These are phyloP conservation scores for Hanseniaspora taiwanica DNA, from an alignment of 805 yeast genomes.

Conservation along the genomic window DNA sequence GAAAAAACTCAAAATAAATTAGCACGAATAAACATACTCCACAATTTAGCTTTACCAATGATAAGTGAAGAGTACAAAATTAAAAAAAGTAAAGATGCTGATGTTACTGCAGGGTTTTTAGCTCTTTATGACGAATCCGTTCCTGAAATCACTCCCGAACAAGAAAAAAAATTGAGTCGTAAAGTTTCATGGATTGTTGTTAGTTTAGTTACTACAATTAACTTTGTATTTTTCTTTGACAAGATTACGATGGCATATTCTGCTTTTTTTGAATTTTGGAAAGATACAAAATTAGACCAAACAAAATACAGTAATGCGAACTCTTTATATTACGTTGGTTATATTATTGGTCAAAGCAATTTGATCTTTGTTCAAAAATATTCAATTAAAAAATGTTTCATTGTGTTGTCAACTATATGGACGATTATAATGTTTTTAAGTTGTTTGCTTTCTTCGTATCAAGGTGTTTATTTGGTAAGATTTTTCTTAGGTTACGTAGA, in stretches of 20 bases:
- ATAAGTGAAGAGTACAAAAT: too few relatives aligned
- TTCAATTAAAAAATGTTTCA: slow-evolving; percentile 3
- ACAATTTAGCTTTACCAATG: too few relatives aligned
- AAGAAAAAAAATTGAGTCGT: slow-evolving; percentile 3
- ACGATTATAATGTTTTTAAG: slow-evolving; percentile 3
- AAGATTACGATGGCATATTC: slow-evolving; percentile 5
- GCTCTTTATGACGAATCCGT: neutral
- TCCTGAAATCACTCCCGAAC: slow-evolving; percentile 1
- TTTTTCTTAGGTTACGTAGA: slow-evolving; percentile 35
- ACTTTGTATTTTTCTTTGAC: slow-evolving; percentile 5
- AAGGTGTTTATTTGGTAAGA: slow-evolving; percentile 21
- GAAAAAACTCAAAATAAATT: too few relatives aligned
- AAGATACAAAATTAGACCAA: slow-evolving; percentile 2
- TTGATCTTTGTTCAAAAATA: slow-evolving; percentile 2
- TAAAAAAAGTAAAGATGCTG: neutral
- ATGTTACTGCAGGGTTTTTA: slow-evolving; percentile 7
- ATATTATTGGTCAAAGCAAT: slow-evolving; percentile 4
- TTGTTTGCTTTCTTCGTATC: slow-evolving; percentile 1
- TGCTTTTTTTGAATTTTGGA: slow-evolving; percentile 4
- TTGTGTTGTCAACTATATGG: slow-evolving; percentile 2
- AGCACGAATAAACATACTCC: too few relatives aligned
- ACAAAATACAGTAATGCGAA: slow-evolving; percentile 3
- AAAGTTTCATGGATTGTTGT: slow-evolving; percentile 4
- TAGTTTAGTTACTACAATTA: slow-evolving; percentile 3
- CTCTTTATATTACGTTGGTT: slow-evolving; percentile 6